These are phyloP conservation scores for Candida golubevii DNA, from an alignment of 805 yeast species.

Conservation along the genomic window DNA sequence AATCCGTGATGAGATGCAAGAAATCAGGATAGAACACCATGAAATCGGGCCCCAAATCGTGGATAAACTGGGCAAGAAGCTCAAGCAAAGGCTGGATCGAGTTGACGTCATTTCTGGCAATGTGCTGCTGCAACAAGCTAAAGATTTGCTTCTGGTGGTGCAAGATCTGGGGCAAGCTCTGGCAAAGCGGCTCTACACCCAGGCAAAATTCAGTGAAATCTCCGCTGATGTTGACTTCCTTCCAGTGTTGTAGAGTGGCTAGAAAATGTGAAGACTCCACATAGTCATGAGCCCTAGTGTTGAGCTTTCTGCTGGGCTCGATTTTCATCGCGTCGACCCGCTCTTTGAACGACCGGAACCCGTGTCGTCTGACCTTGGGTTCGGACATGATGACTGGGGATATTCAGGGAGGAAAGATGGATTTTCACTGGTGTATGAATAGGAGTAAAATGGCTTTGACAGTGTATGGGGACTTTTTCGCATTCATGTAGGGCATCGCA, in stretches of 20 bases:
- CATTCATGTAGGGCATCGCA: slow-evolving; percentile 10
- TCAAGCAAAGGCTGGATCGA: slow-evolving; percentile 82
- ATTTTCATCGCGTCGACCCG: slow-evolving; percentile 79
- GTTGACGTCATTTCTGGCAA: slow-evolving; percentile 55
- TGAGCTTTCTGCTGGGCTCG: slow-evolving; percentile 58
- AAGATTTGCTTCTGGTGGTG: slow-evolving; percentile 64
- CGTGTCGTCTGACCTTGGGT: slow-evolving; percentile 42
- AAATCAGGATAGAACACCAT: slow-evolving; percentile 60
- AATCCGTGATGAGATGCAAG: slow-evolving; percentile 44
- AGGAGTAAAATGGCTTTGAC: no score
- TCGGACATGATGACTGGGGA: neutral
- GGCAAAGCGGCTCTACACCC: slow-evolving; percentile 49
- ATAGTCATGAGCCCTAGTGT: slow-evolving; percentile 60
- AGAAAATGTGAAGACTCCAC: slow-evolving; percentile 76
- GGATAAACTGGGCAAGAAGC: slow-evolving; percentile 74
- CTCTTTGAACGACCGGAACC: slow-evolving; percentile 75
- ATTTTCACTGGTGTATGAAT: neutral
- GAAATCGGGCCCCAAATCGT: slow-evolving; percentile 90
- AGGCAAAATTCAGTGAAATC: slow-evolving; percentile 61
- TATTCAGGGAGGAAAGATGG: no score
- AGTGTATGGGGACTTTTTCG: no score
- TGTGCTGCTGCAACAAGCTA: slow-evolving; percentile 42
- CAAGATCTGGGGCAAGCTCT: slow-evolving; percentile 76
- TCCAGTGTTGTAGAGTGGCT: slow-evolving; percentile 81
- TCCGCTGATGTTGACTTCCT: slow-evolving; percentile 75